A percentile compares a stretch with the other conserved stretches of the same genome.
phyloP scores from a whole-genome alignment of 1,284 basidiomycete genomes.

The Boletus coffeatus region DNA sequence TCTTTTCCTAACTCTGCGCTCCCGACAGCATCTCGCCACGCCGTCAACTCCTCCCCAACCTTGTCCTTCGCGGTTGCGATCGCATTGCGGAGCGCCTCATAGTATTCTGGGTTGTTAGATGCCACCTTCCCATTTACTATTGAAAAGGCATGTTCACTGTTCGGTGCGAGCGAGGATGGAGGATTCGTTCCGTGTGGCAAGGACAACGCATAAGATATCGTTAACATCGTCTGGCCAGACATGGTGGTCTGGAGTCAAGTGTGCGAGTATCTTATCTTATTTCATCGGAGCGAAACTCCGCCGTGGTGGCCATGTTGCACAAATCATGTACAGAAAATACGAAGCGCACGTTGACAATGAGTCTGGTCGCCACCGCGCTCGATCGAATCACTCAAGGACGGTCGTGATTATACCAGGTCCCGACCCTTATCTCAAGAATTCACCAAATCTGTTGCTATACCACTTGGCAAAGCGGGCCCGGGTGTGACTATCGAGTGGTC shows the following conservation, averaged over 20 bases:
- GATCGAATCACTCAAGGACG: conserved; percentile 94
- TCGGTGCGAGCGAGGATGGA: conserved; percentile 19
- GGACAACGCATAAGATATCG: conserved; percentile 46
- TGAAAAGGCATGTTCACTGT: conserved; percentile 25
- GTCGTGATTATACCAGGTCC: conserved; percentile 84
- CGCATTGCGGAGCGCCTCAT: conserved; percentile 43
- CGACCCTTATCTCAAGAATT: conserved; percentile 77
- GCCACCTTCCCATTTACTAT: conserved; percentile 18
- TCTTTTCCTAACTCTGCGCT: conserved; percentile 51
- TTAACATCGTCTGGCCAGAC: conserved; percentile 30
- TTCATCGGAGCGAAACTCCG: conserved; percentile 78
- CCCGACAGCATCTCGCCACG: conserved; percentile 65
- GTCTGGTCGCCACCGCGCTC: conserved; percentile 60
- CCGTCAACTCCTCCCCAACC: conserved; percentile 59
- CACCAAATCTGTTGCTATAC: conserved; percentile 52
- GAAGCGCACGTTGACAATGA: conserved; percentile 89
- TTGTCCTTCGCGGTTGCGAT: conserved; percentile 45
- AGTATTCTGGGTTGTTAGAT: conserved; percentile 37
- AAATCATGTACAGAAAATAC: conserved; percentile 70
- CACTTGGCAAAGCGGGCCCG: conserved; percentile 39
- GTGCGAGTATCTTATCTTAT: conserved; percentile 11
- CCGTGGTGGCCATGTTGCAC: conserved; percentile 47
- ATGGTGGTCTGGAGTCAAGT: conserved; percentile 23
- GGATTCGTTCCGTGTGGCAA: conserved; percentile 33
- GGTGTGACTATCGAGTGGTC: too few species aligned